phyloP scores from a whole-genome alignment of 768 basidiomycete species.

The Lactarius akahatsu region DNA sequence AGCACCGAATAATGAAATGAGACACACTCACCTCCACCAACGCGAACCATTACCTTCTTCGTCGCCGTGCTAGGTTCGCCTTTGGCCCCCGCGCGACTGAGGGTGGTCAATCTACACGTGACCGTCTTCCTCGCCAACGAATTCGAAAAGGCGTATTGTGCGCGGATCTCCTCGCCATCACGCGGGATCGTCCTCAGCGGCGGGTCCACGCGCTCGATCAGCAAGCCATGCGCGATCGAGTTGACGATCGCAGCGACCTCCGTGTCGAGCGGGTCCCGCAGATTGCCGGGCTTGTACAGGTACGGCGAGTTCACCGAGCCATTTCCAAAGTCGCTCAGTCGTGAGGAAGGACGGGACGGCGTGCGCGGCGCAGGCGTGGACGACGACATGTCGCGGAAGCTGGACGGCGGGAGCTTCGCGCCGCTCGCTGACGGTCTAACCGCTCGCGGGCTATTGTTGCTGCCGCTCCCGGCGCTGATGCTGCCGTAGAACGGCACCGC shows the following conservation, averaged over 20 bases:
- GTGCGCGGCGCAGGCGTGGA: slow-evolving; percentile 43
- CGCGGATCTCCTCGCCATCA: slow-evolving; percentile 77
- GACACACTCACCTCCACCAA: slow-evolving; percentile 61
- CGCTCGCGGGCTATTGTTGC: slow-evolving; percentile 42
- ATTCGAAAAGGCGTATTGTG: slow-evolving; percentile 81
- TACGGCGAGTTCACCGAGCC: slow-evolving; percentile 44
- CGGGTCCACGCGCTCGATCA: slow-evolving; percentile 79
- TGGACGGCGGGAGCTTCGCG: slow-evolving; percentile 65
- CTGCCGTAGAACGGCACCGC: slow-evolving; percentile 54
- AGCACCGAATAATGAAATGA: not conserved
- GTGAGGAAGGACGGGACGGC: slow-evolving; percentile 60
- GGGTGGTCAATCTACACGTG: slow-evolving; percentile 75
- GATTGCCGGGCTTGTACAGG: slow-evolving; percentile 63
- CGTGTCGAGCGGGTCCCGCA: slow-evolving; percentile 76
- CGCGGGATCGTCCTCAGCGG: slow-evolving; percentile 62
- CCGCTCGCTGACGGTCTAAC: slow-evolving; percentile 41
- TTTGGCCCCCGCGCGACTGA: slow-evolving; percentile 54
- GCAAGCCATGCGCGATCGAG: slow-evolving; percentile 70
- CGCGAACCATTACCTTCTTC: slow-evolving; percentile 90
- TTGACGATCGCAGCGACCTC: slow-evolving; percentile 79
- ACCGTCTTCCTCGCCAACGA: slow-evolving; percentile 70
- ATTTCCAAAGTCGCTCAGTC: slow-evolving; percentile 50
- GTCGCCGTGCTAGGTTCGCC: slow-evolving; percentile 45
- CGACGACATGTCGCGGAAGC: slow-evolving; percentile 59
- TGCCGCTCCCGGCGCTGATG: slow-evolving; percentile 22